phyloP scores from a whole-genome alignment of 768 basidiomycete species.

The Amanita thiersii region DNA sequence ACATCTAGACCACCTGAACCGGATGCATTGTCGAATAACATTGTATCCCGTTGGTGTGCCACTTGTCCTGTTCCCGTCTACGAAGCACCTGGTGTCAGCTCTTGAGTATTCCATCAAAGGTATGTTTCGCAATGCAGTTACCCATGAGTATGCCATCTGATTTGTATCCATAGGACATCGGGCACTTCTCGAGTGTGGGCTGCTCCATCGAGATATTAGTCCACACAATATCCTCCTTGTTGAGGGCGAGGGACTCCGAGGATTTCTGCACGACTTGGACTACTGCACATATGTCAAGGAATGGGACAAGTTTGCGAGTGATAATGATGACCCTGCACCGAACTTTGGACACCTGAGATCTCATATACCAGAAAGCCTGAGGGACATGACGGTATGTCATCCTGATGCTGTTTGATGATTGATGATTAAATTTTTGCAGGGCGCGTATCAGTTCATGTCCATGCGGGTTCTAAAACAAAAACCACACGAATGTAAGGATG shows the following conservation, averaged over 20 bases:
- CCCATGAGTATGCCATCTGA: not conserved
- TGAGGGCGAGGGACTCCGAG: not conserved
- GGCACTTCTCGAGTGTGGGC: not conserved
- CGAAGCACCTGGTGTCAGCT: not conserved
- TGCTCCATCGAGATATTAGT: conserved; percentile 4
- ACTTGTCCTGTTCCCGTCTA: not conserved
- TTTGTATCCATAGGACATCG: not conserved
- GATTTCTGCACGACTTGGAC: conserved; percentile 6
- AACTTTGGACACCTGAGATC: too few relatives aligned
- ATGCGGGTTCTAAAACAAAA: too few relatives aligned
- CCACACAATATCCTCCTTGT: conserved; percentile 1
- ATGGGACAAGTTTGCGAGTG: not conserved
- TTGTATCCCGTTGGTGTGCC: not conserved
- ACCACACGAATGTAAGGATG: too few relatives aligned
- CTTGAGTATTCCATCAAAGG: not conserved
- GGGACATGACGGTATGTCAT: too few relatives aligned
- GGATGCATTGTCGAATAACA: not conserved
- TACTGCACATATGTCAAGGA: not conserved
- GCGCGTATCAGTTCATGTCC: too few relatives aligned
- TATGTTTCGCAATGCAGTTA: not conserved
- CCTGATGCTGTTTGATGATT: too few relatives aligned
- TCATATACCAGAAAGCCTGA: too few relatives aligned
- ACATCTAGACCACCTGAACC: not conserved
- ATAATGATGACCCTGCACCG: too few relatives aligned
- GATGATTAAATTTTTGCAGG: too few relatives aligned